Conservation (phyloP, 306 rosid genomes). For the Carpinus fangiana region DNA sequence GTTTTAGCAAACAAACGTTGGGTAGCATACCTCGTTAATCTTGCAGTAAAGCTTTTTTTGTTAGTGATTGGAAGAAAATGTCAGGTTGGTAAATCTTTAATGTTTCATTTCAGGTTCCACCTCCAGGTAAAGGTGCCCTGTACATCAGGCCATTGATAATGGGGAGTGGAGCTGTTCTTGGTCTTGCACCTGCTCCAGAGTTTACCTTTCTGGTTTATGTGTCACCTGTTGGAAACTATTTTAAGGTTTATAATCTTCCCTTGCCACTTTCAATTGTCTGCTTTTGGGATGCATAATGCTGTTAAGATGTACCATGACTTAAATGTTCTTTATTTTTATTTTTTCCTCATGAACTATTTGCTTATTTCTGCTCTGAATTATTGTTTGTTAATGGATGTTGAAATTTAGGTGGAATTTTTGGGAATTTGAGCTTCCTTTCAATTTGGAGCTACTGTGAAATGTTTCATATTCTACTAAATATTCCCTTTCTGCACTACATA, state of each 20-base stretch:
- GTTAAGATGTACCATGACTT: background rate
- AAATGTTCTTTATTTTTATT: background rate
- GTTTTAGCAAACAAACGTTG: conserved; percentile 92
- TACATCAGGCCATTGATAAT: conserved; percentile 92
- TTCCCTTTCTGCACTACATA: background rate
- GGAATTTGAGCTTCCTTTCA: background rate
- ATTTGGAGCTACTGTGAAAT: background rate
- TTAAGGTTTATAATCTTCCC: conserved; percentile 56
- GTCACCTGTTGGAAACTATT: conserved; percentile 98
- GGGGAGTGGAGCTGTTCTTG: conserved; percentile 98
- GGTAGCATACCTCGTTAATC: conserved; percentile 43
- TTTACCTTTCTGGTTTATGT: conserved; percentile 89
- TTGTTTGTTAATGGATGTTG: background rate
- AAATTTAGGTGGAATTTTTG: background rate
- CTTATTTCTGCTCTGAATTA: background rate
- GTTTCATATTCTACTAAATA: background rate
- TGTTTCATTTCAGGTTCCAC: conserved; percentile 74
- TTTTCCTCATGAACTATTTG: background rate
- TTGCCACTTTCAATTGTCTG: conserved; percentile 9
- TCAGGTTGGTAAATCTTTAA: conserved; percentile 15
- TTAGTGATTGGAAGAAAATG: conserved; percentile 3
- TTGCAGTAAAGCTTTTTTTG: background rate
- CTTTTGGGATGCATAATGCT: conserved; percentile 4
- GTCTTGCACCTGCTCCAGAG: conserved; percentile 97
- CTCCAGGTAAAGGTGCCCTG: conserved; percentile 87